Base-by-base conservation (phyloP, 495 filamentous ascomycete genomes). In the Aspergillus olivimuriae region DNA sequence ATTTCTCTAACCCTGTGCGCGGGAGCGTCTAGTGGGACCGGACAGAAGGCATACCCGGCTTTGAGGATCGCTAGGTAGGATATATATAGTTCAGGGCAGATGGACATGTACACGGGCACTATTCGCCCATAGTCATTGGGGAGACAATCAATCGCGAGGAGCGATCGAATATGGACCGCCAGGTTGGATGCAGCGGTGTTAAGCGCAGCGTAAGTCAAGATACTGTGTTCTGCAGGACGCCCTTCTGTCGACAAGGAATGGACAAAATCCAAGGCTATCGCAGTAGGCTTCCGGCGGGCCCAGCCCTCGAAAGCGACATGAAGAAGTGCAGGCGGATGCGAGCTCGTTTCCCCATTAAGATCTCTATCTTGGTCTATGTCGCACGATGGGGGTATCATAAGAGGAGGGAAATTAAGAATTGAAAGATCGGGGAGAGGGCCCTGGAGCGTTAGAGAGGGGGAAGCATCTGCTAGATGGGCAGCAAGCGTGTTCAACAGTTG, bases 41-140 rank as follows among this genome's bases (percentile, higher is more conserved):
- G 85, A 35, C 83, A 89, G 51, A 91, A 91, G 5, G 86, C 84
- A 5, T 64, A 81, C 0, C 87, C 87, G 5, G 80, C 78, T 51
- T 86, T 86, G 2, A 91, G 67, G 41, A 86, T 77, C 4, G 76
- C 87, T 2, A 91, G 61, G 18, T 83, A 71, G 1, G 82, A 65
- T 33, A 87, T 66, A 53, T 90, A 94, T 3, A 94, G 75, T 22
- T 78, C 68, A 4, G 77, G 79, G 3, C 72, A 78, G 48, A 89
- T 86, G 10, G 78, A 74, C 16, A 88, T 63, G 12, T 87, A 68
- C 10, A 89, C 65, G 0, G 86, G 85, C n/a, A 90, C 68, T 18
- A 87, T 70, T 7, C 39, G 50, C 24, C 50, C 47, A 32, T 46
- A 17, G 7, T 45, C 47, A 4, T 32, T 4, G n/a, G 31, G n/a